Evolutionary conservation across 2,329 filamentous ascomycete species (phyloP).

Genomic region (Trichoderma atroviride): DNA sequence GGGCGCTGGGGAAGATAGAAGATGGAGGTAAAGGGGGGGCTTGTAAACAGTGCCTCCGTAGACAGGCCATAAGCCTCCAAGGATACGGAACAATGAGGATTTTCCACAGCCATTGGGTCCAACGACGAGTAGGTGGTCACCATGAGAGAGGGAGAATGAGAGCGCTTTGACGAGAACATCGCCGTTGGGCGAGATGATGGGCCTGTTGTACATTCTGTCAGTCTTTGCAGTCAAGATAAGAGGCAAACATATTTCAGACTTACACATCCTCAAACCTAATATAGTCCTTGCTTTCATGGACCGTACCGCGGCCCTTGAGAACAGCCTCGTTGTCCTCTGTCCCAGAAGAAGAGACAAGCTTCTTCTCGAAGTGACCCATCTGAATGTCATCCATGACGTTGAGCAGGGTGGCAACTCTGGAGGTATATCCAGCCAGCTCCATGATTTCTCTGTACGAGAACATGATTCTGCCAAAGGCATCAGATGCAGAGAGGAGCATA

Average conservation of each 20-base stretch:
- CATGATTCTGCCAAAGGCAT: slow-evolving; percentile 95
- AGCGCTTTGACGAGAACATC: slow-evolving; percentile 86
- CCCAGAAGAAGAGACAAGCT: slow-evolving; percentile 84
- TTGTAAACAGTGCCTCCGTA: slow-evolving; percentile 94
- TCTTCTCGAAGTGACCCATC: slow-evolving; percentile 91
- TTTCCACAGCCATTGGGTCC: slow-evolving; percentile 98
- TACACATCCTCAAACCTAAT: slow-evolving; percentile 84
- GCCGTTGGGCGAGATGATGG: slow-evolving; percentile 95
- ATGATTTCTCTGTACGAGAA: slow-evolving; percentile 98
- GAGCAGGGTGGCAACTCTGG: slow-evolving; percentile 83
- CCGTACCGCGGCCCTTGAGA: slow-evolving; percentile 76
- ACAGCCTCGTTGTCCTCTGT: slow-evolving; percentile 82
- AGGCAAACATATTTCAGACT: slow-evolving; percentile 30
- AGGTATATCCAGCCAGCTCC: slow-evolving; percentile 93
- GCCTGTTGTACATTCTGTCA: slow-evolving; percentile 45
- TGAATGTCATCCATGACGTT: slow-evolving; percentile 95
- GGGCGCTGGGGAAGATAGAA: slow-evolving; percentile 98
- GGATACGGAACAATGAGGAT: slow-evolving; percentile 91
- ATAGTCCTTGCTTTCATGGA: slow-evolving; percentile 73
- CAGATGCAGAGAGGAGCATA: slow-evolving; percentile 88
- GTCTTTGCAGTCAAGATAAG: neutral
- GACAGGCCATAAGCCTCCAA: slow-evolving; percentile 95
- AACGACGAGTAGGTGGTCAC: slow-evolving; percentile 90
- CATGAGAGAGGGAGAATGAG: slow-evolving; percentile 82
- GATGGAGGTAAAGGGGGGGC: slow-evolving; percentile 86